Base-by-base conservation (phyloP, 2,329 filamentous ascomycete species). In the Pseudogymnoascus sp. region DNA sequence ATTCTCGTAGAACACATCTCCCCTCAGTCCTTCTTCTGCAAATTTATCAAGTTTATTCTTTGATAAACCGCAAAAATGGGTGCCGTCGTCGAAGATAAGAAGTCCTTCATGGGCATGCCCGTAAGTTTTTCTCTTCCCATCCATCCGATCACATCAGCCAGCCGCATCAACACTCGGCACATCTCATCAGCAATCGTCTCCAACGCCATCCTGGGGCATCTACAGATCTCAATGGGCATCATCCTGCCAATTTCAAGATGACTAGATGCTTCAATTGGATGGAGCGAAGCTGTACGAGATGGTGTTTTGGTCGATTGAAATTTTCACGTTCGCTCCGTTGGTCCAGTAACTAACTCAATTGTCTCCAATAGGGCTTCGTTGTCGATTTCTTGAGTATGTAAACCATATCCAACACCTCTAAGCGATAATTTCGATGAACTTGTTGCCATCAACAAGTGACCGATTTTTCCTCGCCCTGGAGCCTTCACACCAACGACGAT, bases 331-430 rank as follows among this genome's bases (percentile, higher is more conserved):
- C 32, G 58, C 58, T 57, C 18, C 61, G 34, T 41, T 57, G 11
- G 58, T 60, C 41, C 37, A 59, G 14, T 61, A 66, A 66, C 69
- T 71, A 64, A 72, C 65, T 38, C 61, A 11, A 47, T 37, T 35
- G 37, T 43, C 9, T 60, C n/a, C n/a, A 60, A 64, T 67, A 74
- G 95, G 88, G 90, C 78, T 97, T 97, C 85, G 75, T 97, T 77
- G 90, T 95, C 76, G 93, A 97, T 84, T 97, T 97, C 87, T 77
- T 97, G 86, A 97, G 91, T 96, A 96, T 75, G 92, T 94, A 66
- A 63, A 65, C 61, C 65, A n/a, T 14, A 28, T 47, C 41, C 12
- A 8, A 16, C n/a, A 14, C 28, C 41, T 60, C 12, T 41, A 35
- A 35, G 30, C 32, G n/a, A 30, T 58, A 34, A 58, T 35, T 18